Evolutionary conservation across 2,329 filamentous ascomycete species (phyloP).

Genomic region (Talaromyces sp.): DNA sequence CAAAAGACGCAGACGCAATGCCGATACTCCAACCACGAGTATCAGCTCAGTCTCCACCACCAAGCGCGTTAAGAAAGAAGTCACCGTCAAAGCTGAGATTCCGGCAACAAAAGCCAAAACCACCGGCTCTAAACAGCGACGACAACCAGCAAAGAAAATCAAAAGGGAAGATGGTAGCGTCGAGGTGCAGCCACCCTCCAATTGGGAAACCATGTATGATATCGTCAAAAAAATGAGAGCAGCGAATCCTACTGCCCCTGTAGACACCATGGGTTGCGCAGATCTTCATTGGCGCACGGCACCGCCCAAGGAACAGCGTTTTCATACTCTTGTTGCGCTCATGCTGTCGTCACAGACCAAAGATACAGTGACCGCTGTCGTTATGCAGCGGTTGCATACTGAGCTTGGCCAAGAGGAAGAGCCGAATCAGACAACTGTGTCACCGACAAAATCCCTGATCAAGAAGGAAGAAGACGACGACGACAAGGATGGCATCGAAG

Average conservation of each 20-base stretch:
- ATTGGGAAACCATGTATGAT: slow-evolving; percentile 81
- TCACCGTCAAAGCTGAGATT: slow-evolving; percentile 27
- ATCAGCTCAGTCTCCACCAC: slow-evolving; percentile 19
- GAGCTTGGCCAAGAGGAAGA: slow-evolving; percentile 52
- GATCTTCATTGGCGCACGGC: slow-evolving; percentile 44
- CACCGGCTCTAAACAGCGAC: slow-evolving; percentile 34
- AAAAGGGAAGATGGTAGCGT: slow-evolving; percentile 36
- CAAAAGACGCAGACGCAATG: slow-evolving; percentile 50
- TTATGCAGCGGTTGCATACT: slow-evolving; percentile 73
- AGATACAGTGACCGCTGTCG: slow-evolving; percentile 81
- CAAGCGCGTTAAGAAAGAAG: slow-evolving; percentile 24
- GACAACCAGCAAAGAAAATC: slow-evolving; percentile 39
- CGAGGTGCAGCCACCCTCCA: slow-evolving; percentile 59
- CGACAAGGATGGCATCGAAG: background rate
- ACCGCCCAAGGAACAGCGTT: slow-evolving; percentile 59
- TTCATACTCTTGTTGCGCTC: slow-evolving; percentile 80
- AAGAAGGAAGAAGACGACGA: slow-evolving; percentile 23
- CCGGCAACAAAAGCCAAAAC: slow-evolving; percentile 19
- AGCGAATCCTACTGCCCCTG: slow-evolving; percentile 66
- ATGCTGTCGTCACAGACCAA: slow-evolving; percentile 95
- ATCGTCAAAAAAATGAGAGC: slow-evolving; percentile 73
- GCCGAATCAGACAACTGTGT: background rate
- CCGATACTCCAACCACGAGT: slow-evolving; percentile 27
- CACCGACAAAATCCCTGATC: slow-evolving; percentile 21
- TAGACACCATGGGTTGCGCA: slow-evolving; percentile 95